Base-by-base conservation (phyloP, 129 eudicot genomes). In the Chrysanthemum seticuspe region DNA sequence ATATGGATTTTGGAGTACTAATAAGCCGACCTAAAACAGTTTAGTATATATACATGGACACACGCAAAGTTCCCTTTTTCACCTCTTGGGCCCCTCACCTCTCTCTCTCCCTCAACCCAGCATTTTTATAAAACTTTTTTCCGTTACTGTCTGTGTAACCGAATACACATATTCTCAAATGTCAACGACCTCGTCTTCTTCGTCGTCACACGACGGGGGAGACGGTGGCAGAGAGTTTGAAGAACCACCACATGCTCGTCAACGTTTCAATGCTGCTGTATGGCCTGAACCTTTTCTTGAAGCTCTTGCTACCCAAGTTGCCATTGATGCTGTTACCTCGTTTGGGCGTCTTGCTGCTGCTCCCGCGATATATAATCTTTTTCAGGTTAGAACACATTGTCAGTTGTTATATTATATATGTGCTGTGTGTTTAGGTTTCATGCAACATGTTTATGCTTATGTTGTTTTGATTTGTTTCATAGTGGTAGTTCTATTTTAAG, bases 221-320 rank as follows among this genome's bases (percentile, higher is more conserved):
- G 84, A 54, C 48, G 63, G 70, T 16, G 81, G 77, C 36, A 52
- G 21, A 36, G 84, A 75, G 29, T 70, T 71, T 31, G 85, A 56
- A 34, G 80, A 81, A 34, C 89, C 90, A 4, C 81, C 90, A 2
- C 77, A 86, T 16, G 66, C 89, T 6, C 86, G 92, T 44, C 79
- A 65, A 15, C 86, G 92, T 5, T 76, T 75, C 65, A 77, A 83
- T 76, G 66, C 72, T 65, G 83, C 73, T 6, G 96, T 87, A 0
- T 92, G 97, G 97, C 97, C 97, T 34, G 97, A 87, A 79, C 97
- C 96, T 0, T 92, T 92, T 59, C 75, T 92, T 2, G 98, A 93
- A 76, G 90, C 96, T 21, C 85, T 93, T 2, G 92, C 96, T 18
- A 53, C 84, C 29, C 90, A 82, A 25, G 79, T 89, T 14, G 98